These are phyloP conservation scores for Cryphonectria parasitica DNA, from an alignment of 2,329 filamentous ascomycete genomes.

Conservation along the genomic window DNA sequence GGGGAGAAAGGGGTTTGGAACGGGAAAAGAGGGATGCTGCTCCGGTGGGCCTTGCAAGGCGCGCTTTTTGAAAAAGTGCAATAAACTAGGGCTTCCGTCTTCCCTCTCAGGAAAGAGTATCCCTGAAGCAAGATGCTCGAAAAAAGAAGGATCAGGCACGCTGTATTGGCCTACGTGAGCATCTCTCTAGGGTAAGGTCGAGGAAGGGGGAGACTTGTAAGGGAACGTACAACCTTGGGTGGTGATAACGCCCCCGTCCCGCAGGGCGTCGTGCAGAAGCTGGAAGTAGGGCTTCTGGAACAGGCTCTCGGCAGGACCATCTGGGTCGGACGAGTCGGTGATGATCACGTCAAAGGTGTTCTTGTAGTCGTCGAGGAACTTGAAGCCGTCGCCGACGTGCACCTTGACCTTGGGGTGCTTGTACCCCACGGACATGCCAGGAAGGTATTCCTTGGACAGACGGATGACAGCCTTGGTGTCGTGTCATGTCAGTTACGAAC, in stretches of 20 bases:
- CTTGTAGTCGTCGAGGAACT: slow-evolving; percentile 96
- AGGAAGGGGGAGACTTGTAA: slow-evolving; percentile 47
- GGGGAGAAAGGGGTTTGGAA: neutral
- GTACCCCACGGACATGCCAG: slow-evolving; percentile 90
- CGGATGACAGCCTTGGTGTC: slow-evolving; percentile 80
- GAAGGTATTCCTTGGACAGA: slow-evolving; percentile 97
- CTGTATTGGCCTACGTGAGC: slow-evolving; percentile 37
- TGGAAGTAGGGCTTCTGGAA: slow-evolving; percentile 99
- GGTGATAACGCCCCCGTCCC: slow-evolving; percentile 96
- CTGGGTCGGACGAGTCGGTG: slow-evolving; percentile 96
- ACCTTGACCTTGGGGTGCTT: slow-evolving; percentile 91
- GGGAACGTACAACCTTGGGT: slow-evolving; percentile 99
- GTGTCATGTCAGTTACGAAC: neutral
- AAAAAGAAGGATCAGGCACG: slow-evolving; percentile 37
- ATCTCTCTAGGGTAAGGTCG: slow-evolving; percentile 34
- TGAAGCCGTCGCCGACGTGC: slow-evolving; percentile 96
- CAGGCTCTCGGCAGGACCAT: slow-evolving; percentile 91
- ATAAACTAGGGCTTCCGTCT: slow-evolving; percentile 1
- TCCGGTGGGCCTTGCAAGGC: slow-evolving; percentile 12
- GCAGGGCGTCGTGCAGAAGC: slow-evolving; percentile 85
- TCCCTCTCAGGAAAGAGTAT: slow-evolving; percentile 2
- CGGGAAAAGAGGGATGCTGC: slow-evolving; percentile 7
- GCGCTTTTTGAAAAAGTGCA: slow-evolving; percentile 9
- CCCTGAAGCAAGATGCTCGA: slow-evolving; percentile 25
- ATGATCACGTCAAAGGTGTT: slow-evolving; percentile 99